These are phyloP conservation scores for Lecanoromycetidae sp. DNA, from an alignment of 2,329 filamentous ascomycete species.

Conservation along the genomic window DNA sequence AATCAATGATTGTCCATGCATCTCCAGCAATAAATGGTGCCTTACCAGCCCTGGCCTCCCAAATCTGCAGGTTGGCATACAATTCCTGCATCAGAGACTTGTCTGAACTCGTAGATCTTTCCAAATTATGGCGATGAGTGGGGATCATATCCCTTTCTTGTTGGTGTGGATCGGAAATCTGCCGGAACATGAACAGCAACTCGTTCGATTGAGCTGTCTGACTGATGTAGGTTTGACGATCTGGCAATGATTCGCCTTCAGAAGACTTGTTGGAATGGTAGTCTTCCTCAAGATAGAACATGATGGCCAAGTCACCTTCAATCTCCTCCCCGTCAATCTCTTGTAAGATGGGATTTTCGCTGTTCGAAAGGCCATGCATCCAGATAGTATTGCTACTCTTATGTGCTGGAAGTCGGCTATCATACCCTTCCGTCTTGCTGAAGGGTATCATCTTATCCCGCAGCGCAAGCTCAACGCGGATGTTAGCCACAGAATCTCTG, in stretches of 20 bases:
- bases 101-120: constrained; percentile 8
- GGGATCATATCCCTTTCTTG: not conserved
- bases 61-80: constrained; percentile 22
- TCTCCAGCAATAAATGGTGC: constrained; percentile 28
- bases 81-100: not conserved
- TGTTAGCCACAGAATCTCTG: constrained; percentile 26
- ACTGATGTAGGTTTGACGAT: not conserved
- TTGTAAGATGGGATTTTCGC: constrained; percentile 14
- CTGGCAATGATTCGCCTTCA: not conserved
- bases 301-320: constrained; percentile 19
- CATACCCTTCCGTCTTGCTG: constrained; percentile 14
- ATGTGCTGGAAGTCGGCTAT: not conserved
- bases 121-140: constrained; percentile 5
- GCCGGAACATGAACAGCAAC: constrained; percentile 16
- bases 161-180: constrained; percentile 8
- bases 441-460: constrained; percentile 31
- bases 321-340: constrained; percentile 12
- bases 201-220: constrained; percentile 16
- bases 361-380: constrained; percentile 20
- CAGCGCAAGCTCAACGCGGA: constrained; percentile 29
- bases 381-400: constrained; percentile 3
- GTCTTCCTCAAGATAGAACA: constrained; percentile 18
- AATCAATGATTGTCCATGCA: constrained; percentile 31
- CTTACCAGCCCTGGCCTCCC: constrained; percentile 26
- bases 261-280: constrained; percentile 7